Percentiles rank a stretch among this genome's conserved stretches.
phyloP scores from a whole-genome alignment of 2,329 filamentous ascomycete genomes.

The Colletotrichum noveboracense region DNA sequence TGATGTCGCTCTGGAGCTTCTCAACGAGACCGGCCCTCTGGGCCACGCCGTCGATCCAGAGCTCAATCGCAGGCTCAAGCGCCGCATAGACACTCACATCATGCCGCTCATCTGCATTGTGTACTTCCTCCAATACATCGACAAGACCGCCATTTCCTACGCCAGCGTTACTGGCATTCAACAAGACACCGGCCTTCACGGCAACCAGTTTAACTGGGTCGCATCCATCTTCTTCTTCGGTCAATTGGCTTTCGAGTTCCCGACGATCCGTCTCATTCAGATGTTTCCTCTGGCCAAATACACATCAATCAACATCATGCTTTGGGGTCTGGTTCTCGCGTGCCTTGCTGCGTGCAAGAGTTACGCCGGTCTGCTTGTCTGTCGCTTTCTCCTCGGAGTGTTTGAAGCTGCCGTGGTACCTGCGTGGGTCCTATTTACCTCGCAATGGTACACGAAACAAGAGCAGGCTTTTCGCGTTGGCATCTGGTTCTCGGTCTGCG shows the following conservation, averaged over 20 bases:
- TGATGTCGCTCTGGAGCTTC: constrained; percentile 4
- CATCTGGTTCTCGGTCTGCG: constrained; percentile 70
- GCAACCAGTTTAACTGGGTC: constrained; percentile 48
- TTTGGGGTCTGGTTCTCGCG: constrained; percentile 48
- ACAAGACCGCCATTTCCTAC: constrained; percentile 62
- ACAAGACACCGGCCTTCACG: constrained; percentile 48
- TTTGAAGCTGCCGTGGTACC: constrained; percentile 74
- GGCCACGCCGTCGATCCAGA: constrained; percentile 18
- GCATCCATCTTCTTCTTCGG: constrained; percentile 39
- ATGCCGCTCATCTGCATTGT: constrained; percentile 63
- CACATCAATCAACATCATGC: constrained; percentile 36
- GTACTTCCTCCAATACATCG: constrained; percentile 66
- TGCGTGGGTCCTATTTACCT: constrained; percentile 71
- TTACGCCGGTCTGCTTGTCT: constrained; percentile 65
- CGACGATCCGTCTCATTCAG: constrained; percentile 41
- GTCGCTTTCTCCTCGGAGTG: constrained; percentile 71
- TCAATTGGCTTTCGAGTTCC: constrained; percentile 41
- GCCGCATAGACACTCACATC: constrained; percentile 61
- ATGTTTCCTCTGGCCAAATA: constrained; percentile 42
- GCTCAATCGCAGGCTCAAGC: constrained; percentile 43
- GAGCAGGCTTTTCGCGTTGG: constrained; percentile 69
- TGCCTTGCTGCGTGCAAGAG: constrained; percentile 68
- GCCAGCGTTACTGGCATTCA: constrained; percentile 62
- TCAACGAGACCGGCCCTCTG: constrained; percentile 9
- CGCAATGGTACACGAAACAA: constrained; percentile 74